A percentile compares a stretch with the other conserved stretches of the same genome.
Evolutionary conservation across 345 rosid species (phyloP).

Genomic region (Citrus inodora): DNA sequence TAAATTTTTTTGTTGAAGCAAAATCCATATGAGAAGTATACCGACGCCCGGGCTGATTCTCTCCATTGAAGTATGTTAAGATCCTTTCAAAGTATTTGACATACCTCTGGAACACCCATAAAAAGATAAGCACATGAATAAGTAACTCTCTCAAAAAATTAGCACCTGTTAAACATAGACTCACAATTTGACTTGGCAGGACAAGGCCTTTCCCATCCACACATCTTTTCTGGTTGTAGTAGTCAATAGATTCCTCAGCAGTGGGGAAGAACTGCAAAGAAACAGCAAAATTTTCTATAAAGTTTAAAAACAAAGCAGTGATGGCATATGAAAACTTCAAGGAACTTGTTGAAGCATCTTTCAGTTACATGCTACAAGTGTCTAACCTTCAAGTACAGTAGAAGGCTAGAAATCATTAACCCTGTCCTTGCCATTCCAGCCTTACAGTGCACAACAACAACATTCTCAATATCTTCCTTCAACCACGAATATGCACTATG

Average conservation of each 20-base stretch:
- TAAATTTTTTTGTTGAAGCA: background rate
- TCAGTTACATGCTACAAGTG: background rate
- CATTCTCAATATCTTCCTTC: constrained; percentile 90
- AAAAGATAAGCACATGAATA: background rate
- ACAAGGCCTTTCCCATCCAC: constrained; percentile 85
- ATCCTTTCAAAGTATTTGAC: constrained; percentile 77
- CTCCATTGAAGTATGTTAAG: constrained; percentile 74
- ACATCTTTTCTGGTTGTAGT: constrained; percentile 85
- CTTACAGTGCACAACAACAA: constrained; percentile 87
- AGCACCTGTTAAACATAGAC: constrained; percentile 15
- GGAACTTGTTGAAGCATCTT: constrained; percentile 5
- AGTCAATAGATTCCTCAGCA: constrained; percentile 84
- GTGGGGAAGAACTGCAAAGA: constrained; percentile 79
- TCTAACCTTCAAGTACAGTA: constrained; percentile 65
- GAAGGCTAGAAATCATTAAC: constrained; percentile 87
- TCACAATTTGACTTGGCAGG: constrained; percentile 87
- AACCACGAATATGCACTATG: constrained; percentile 88
- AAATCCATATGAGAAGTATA: constrained; percentile 18
- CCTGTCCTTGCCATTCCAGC: constrained; percentile 98
- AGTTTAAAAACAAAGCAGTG: constrained; percentile 3
- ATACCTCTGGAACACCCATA: constrained; percentile 49
- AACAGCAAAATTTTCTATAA: constrained; percentile 6
- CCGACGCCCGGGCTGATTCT: constrained; percentile 79
- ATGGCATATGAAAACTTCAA: constrained; percentile 10
- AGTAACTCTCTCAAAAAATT: background rate